Base-by-base conservation (phyloP, 768 basidiomycete genomes). In the Amanita molliuscula region DNA sequence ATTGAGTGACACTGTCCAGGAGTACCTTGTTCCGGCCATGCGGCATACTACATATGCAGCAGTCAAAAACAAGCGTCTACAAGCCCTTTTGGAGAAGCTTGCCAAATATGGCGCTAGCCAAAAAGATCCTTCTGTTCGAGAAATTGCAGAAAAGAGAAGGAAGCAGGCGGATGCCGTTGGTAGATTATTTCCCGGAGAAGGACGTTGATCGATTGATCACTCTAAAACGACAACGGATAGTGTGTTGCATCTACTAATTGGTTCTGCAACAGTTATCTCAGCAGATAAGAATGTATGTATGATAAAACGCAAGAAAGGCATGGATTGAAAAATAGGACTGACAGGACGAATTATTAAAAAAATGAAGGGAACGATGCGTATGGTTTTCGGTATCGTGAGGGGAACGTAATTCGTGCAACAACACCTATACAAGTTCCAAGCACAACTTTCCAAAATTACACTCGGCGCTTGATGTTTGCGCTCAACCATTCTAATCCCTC, bases 401-500 rank as follows among this genome's bases (percentile, higher is more conserved):
- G 62, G 67, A 75, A 80, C 77, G 70, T 79, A 69, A 72, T 61
- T 71, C 67, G 64, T 72, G 64, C 64, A 67, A 69, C 68, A 71
- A 73, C 67, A 69, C 73, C 66, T 68, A 71, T 70, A 73, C 46
- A 70, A 66, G 65, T 70, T 76, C 72, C 69, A 56, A 62, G 58
- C 62, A 63, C 59, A 56, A 58, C 51, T 61, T 41, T 60, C 58
- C 52, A 58, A 54, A 57, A 67, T 81, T 80, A 88, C 71, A 74
- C 73, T 67, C 84, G 83, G 65, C 84, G 82, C 72, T 88, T 88
- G 73, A 91, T 85, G 76, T 91, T 91, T 58, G 80, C 78, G 58
- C 84, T 88, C 79, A 92, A 72, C 95, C 93, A 97, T 73, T 97
- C 94, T 59, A 96, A 77, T 68, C 95, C 95, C 72, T 97, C 95